Evolutionary conservation across 352 stramenopile genomes (phyloP), one percentile per base, ranked within the genome.

Genomic region (Detonula confervacea): DNA sequence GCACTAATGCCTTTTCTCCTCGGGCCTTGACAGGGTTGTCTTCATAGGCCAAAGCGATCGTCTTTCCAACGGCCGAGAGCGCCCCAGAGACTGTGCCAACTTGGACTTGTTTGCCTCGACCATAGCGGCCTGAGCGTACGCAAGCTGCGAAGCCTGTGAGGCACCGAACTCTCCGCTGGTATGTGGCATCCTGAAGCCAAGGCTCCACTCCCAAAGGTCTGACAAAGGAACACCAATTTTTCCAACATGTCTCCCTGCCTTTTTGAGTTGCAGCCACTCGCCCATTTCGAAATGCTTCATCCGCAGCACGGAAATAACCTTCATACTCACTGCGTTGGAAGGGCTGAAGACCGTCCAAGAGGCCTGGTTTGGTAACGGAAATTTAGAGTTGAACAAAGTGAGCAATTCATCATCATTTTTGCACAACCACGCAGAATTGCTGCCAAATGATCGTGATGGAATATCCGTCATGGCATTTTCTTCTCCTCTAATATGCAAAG

Each of bases 61-160:
- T 39, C 59, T 79, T 33, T 0, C 68, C 68, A 75, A 79, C 14
- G 55, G 60, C 74, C 51, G 54, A 63, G 62, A 83, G 30, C 24
- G 59, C 64, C n/a, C 20, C 33, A 66, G 16, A 18, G 30, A 67
- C 54, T 68, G 65, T 57, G n/a, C 2, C 22, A 39, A 1, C 18
- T 60, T 35, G 20, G 18, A 35, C 16, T 22, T 33, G 51, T 39
- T 49, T 7, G 3, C 47, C 46, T 64, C 33, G 22, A 8, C 60
- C 22, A 33, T 44, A 68, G 2, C n/a, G 2, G 3, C 22, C 37
- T 18, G 3, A 8, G 1, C 60, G 49, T 18, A 54, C 11, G 37
- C n/a, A 20, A 11, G 3, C 39, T 33, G 39, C 42, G 25, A 68
- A 68, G 29, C 22, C 25, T 35, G 39, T 24, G 5, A 56, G 60